A percentile compares a stretch with the other conserved stretches of the same genome.
These are phyloP conservation scores for Coleophoma crateriformis DNA, from an alignment of 2,329 filamentous ascomycete species.

Conservation along the genomic window DNA sequence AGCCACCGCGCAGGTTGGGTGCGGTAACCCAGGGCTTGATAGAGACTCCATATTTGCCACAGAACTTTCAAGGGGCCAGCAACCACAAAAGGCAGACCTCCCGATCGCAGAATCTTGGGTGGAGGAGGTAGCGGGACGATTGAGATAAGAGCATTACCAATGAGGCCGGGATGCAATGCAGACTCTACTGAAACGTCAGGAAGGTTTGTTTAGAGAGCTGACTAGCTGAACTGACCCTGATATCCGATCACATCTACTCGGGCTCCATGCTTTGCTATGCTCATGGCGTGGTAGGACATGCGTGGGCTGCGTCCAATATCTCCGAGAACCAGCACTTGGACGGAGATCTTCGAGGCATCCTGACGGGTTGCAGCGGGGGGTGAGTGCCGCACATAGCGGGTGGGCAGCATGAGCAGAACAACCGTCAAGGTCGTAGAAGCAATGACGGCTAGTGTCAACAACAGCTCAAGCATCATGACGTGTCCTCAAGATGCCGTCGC, in stretches of 20 bases:
- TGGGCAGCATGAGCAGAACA: constrained; percentile 28
- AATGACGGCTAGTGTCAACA: constrained; percentile 22
- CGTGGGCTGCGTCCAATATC: constrained; percentile 94
- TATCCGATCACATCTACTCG: constrained; percentile 86
- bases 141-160: constrained; percentile 61
- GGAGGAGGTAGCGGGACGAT: constrained; percentile 66
- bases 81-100: constrained; percentile 69
- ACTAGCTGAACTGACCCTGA: constrained; percentile 47
- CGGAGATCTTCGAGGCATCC: constrained; percentile 35
- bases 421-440: constrained; percentile 25
- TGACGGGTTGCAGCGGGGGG: constrained; percentile 19
- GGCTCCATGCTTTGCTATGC: constrained; percentile 76
- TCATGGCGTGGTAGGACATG: constrained; percentile 98
- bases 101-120: constrained; percentile 61
- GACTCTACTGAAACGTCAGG: constrained; percentile 51
- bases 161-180: constrained; percentile 71
- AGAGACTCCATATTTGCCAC: constrained; percentile 71
- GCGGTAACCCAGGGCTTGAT: constrained; percentile 66
- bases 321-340: constrained; percentile 87
- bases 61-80: constrained; percentile 80
- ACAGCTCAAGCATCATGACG: constrained; percentile 21
- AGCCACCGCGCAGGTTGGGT: constrained; percentile 77
- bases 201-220: too few species aligned
- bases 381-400: constrained; percentile 30
- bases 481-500: constrained; percentile 5